Evolutionary conservation across 139 green algal species (phyloP).

Genomic region (Chlamydomonas sphaeroides): DNA sequence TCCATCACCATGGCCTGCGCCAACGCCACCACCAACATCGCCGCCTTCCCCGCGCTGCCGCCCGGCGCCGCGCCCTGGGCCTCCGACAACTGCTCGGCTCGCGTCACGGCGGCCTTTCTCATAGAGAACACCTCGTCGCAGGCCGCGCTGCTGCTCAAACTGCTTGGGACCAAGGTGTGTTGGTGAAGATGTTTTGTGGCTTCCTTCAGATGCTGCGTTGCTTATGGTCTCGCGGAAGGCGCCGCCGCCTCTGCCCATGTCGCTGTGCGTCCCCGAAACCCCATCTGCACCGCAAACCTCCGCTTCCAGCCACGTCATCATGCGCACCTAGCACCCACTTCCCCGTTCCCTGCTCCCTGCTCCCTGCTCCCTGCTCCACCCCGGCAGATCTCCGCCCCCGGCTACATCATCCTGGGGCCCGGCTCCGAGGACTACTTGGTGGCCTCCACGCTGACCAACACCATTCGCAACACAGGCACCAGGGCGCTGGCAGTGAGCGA

Average conservation of each 20-base stretch:
- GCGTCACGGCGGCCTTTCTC: neutral
- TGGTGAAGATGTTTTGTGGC: neutral
- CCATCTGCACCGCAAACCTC: neutral
- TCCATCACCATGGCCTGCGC: conserved; percentile 9
- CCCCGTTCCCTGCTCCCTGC: no score
- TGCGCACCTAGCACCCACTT: no score
- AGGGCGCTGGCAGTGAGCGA: neutral
- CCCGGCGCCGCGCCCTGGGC: neutral
- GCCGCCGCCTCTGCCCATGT: no score
- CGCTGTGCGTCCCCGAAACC: neutral
- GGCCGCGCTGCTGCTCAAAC: neutral
- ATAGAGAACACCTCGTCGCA: neutral
- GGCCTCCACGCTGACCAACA: neutral
- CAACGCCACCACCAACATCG: neutral
- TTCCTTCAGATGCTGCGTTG: neutral
- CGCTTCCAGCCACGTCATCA: neutral
- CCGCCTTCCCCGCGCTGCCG: conserved; percentile 28
- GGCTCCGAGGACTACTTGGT: neutral
- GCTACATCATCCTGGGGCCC: neutral
- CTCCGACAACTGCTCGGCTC: conserved; percentile 13
- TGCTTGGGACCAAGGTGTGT: conserved; percentile 4
- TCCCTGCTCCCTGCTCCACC: neutral
- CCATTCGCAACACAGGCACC: neutral
- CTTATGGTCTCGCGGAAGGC: neutral
- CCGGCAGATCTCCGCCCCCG: neutral